Conservation (phyloP, 768 basidiomycete species). For the Pleurotus platypus region DNA sequence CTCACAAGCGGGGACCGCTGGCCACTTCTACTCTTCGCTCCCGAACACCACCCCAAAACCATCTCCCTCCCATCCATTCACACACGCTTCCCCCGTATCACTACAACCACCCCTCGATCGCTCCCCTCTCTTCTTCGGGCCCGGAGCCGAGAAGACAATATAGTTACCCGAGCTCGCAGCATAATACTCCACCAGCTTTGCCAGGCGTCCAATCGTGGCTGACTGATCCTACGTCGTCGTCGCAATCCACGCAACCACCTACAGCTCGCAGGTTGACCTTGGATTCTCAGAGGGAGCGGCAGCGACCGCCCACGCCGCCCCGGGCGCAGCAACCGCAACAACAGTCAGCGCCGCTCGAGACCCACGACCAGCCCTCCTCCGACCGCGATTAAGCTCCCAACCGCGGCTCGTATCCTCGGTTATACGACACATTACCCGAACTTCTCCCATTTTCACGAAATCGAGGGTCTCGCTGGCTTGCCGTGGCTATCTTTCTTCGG, state of each 20-base stretch:
- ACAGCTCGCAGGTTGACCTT: neutral
- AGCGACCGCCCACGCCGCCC: neutral
- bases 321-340: neutral
- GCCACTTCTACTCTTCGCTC: conserved; percentile 47
- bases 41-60: conserved; percentile 44
- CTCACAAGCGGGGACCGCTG: conserved; percentile 72
- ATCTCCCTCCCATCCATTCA: conserved; percentile 42
- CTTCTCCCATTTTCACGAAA: neutral
- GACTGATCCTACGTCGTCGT: neutral
- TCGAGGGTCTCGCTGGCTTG: no score
- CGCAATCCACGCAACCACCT: neutral
- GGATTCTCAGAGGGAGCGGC: neutral
- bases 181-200: neutral
- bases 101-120: conserved; percentile 50
- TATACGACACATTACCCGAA: neutral
- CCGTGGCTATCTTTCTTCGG: neutral
- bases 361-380: neutral
- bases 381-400: neutral
- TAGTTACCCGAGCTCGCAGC: conserved; percentile 41
- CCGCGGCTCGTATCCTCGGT: neutral
- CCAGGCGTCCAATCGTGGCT: conserved; percentile 7
- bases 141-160: conserved; percentile 29
- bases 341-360: neutral
- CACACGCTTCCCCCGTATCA: conserved; percentile 42
- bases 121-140: conserved; percentile 34